Evolutionary conservation across 2,329 filamentous ascomycete genomes (phyloP).

Genomic region (Aspergillus eucalypticola): DNA sequence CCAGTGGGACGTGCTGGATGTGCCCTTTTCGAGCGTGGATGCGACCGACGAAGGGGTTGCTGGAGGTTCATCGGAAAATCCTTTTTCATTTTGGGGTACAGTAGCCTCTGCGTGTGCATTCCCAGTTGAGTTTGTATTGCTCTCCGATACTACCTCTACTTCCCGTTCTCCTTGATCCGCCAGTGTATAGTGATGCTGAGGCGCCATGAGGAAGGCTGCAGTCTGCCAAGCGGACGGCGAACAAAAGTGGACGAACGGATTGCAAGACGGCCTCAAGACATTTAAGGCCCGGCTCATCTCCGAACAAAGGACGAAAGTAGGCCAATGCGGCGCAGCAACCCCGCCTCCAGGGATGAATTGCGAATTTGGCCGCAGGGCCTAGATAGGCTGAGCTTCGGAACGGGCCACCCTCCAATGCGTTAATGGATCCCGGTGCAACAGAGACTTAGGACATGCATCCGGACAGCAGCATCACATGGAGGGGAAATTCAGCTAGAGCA

Average conservation of each 20-base stretch:
- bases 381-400: neutral
- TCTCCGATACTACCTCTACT: neutral
- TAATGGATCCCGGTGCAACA: too few relatives aligned
- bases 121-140: too few relatives aligned
- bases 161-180: neutral
- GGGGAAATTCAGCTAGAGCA: neutral
- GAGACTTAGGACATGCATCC: neutral
- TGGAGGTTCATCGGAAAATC: neutral
- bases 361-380: neutral
- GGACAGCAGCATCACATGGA: neutral
- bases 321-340: neutral
- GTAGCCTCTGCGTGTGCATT: neutral
- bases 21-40: neutral
- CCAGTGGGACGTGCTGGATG: neutral
- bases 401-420: neutral
- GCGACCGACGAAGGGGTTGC: neutral
- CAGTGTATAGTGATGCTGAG: neutral
- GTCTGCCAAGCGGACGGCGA: neutral
- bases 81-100: neutral
- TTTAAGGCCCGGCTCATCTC: neutral
- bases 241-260: neutral
- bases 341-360: neutral
- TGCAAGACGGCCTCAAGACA: neutral
- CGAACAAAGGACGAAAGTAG: neutral
- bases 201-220: neutral